Percentiles rank a stretch among this genome's conserved stretches.
These are phyloP conservation scores for Aspergillus sp. DNA, from an alignment of 2,329 filamentous ascomycete genomes.

Conservation along the genomic window DNA sequence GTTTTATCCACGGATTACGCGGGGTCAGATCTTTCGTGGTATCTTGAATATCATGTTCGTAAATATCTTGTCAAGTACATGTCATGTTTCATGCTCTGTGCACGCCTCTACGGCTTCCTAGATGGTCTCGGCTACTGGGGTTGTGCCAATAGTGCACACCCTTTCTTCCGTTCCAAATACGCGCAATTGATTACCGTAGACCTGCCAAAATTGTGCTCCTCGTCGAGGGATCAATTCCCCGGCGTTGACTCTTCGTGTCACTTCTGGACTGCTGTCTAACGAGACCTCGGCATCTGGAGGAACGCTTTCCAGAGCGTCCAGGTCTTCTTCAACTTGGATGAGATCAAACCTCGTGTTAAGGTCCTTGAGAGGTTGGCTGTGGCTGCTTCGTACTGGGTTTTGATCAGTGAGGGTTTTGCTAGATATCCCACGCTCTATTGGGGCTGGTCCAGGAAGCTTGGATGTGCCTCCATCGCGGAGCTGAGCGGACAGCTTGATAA, in stretches of 20 bases:
- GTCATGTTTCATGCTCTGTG: no score
- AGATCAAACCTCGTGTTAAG: conserved; percentile 26
- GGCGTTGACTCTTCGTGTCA: conserved; percentile 19
- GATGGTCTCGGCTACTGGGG: not conserved
- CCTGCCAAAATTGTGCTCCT: conserved; percentile 50
- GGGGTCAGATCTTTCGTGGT: no score
- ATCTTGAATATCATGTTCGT: no score
- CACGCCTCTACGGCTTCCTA: not conserved
- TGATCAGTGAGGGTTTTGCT: no score
- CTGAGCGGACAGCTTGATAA: conserved; percentile 52
- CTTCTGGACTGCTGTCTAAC: conserved; percentile 1
- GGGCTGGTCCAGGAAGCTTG: not conserved
- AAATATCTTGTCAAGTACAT: no score
- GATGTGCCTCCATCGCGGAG: conserved; percentile 36
- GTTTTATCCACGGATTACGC: no score
- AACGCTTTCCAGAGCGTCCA: conserved; percentile 7
- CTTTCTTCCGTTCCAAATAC: conserved; percentile 57
- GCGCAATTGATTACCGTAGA: conserved; percentile 56
- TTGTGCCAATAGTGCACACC: conserved; percentile 27
- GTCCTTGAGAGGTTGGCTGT: not conserved
- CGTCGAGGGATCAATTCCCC: conserved; percentile 50
- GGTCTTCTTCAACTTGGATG: conserved; percentile 12
- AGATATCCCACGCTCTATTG: not conserved
- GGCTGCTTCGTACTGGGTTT: no score
- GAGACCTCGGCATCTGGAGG: conserved; percentile 2